Base-by-base conservation (phyloP, 768 basidiomycete species). In the Cubamyces sp. region DNA sequence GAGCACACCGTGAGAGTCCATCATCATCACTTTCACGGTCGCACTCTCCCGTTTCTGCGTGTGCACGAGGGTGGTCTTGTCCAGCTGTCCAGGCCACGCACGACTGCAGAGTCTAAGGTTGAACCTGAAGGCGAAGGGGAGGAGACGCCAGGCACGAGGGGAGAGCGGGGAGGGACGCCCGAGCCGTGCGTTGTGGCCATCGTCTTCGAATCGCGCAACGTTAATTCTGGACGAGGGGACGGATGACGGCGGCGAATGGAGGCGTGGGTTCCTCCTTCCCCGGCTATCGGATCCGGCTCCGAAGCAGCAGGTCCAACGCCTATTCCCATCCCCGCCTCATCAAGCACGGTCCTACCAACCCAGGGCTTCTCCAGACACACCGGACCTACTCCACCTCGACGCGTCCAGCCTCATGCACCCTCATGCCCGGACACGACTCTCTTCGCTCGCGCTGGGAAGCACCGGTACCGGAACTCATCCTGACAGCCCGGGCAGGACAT, bases 1-100 rank as follows among this genome's bases (percentile, higher is more conserved):
- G 28, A 34, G 26, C 39, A n/a, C 56, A 49, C 37, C 57, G 57
- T 58, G 57, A 30, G 57, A 50, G 56, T 12, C 12, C 23, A 39
- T 25, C 47, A 37, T 15, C 14, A 34, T 34, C 34, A 34, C 6
- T 7, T 34, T 34, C 34, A 11, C 34, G 5, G 18, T 11, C 30
- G 16, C 50, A 21, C 18, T 9, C 16, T 34, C 25, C 16, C 16
- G 49, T n/a, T 34, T 19, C 45, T 46, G 45, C 46, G 14, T 19
- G 46, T 25, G 19, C 14, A 14, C 23, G 12, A n/a, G 12, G n/a
- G n/a, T n/a, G n/a, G n/a, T n/a, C 46, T 14, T 6, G 46, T 47
- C 19, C 46, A 47, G 23, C 46, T n/a, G 23, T 7, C 23, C 46
- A 47, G n/a, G 46, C 5, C 9, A 34, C 34, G 34, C 34, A 34